Evolutionary conservation across 164 flowering plant species (phyloP).

Genomic region (Akebia trifoliata): DNA sequence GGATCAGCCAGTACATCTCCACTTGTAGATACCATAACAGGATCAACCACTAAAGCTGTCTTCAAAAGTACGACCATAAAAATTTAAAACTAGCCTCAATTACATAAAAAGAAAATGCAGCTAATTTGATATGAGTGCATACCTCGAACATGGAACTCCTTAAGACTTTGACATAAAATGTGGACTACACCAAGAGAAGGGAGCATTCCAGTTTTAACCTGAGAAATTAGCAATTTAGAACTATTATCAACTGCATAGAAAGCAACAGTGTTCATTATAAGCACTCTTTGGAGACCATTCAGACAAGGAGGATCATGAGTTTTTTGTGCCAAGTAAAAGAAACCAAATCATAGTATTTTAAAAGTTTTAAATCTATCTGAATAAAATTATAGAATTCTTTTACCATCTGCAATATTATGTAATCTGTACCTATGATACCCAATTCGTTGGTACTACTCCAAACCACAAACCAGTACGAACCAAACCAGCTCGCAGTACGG

Average conservation of each 20-base stretch:
- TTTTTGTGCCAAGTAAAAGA: background rate
- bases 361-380: background rate
- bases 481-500: too few species aligned
- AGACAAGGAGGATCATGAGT: background rate
- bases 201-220: slow-evolving; percentile 99
- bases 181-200: slow-evolving; percentile 71
- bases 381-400: background rate
- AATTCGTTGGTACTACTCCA: too few species aligned
- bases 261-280: background rate
- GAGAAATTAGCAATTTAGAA: slow-evolving; percentile 12
- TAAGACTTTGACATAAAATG: slow-evolving; percentile 46
- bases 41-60: slow-evolving; percentile 97
- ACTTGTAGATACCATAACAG: slow-evolving; percentile 97
- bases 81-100: slow-evolving; percentile 13
- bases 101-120: background rate
- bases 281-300: background rate
- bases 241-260: slow-evolving; percentile 8
- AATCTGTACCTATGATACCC: too few species aligned
- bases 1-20: slow-evolving; percentile 91
- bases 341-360: background rate
- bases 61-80: slow-evolving; percentile 32
- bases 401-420: too few species aligned
- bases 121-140: slow-evolving; percentile 9
- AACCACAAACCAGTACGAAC: too few species aligned
- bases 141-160: slow-evolving; percentile 73